Evolutionary conservation across 192 early-diverging fungal genomes (phyloP), one percentile per base, ranked within the genome.

Genomic region (Umbelopsis isabellina): DNA sequence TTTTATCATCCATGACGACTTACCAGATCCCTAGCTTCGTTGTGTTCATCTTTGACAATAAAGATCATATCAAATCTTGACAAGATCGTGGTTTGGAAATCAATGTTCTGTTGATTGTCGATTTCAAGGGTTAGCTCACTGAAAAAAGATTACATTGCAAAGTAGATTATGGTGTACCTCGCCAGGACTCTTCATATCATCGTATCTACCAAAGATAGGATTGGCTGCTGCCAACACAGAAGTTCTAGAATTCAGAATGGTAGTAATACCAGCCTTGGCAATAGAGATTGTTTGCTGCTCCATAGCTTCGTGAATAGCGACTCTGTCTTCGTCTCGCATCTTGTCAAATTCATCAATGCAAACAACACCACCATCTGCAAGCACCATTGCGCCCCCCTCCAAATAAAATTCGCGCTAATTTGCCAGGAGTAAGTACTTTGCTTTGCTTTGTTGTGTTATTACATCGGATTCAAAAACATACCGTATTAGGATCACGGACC

Each of bases 321-420:
- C 98, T 51, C 97, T 90, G 81, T 99, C 98, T 82, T 98, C 97
- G 50, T 98, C 96, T 70, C 96, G 87, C 98, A 99, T 99, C 85
- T 99, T 99, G 82, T 99, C 98, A 79, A 99, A 99, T 85, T 99
- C 98, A 84, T 99, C 98, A 77, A 99, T 99, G 84, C 98, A 99
- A 46, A 99, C 96, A 50, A 98, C 96, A 76, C 97, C 98, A 53
- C 97, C 95, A 79, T 98, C 97, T 4, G 96, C 96, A 70, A 99
- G 85, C 22, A 99, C 97, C 97, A 99, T 98, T 1, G 98, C 98
- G 41, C 98, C 98, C 66, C 94, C 98, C 82, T 99, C 98, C 46
- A 99, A 83, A 70, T 94, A 93, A 78, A 99, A 99, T 76, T 98
- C 98, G 35, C 98, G 86, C 87, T 89, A 75, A 68, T 58, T 13